Conservation (phyloP, 495 filamentous ascomycete species). For the Thermochaetoides thermophila region DNA sequence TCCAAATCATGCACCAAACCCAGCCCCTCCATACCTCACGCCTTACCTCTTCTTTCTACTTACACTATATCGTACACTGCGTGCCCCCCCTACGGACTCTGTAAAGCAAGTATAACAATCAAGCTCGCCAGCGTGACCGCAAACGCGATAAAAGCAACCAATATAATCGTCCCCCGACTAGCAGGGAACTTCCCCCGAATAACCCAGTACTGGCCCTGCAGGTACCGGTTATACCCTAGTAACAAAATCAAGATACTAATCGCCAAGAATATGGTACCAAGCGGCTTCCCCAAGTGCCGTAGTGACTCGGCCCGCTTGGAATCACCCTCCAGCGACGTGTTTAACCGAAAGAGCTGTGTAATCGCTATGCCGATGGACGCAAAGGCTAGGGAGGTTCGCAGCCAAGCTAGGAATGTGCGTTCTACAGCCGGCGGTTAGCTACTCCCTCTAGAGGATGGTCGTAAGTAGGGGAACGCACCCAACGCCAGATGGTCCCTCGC, state of each 20-base stretch:
- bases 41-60: too few species aligned
- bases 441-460: background rate
- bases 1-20: too few species aligned
- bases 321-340: slow-evolving; percentile 42
- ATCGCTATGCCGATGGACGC: slow-evolving; percentile 93
- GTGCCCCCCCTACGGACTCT: too few species aligned
- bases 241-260: slow-evolving; percentile 77
- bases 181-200: slow-evolving; percentile 89
- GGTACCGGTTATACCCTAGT: slow-evolving; percentile 55
- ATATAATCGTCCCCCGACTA: slow-evolving; percentile 68
- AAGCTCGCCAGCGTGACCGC: slow-evolving; percentile 57
- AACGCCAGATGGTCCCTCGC: slow-evolving; percentile 89
- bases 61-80: too few species aligned
- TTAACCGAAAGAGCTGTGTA: slow-evolving; percentile 90
- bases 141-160: slow-evolving; percentile 56
- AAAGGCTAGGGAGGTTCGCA: slow-evolving; percentile 88
- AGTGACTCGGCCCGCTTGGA: slow-evolving; percentile 30
- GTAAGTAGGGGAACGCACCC: slow-evolving; percentile 35
- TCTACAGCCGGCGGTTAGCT: slow-evolving; percentile 35
- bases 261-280: slow-evolving; percentile 83
- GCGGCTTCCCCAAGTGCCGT: slow-evolving; percentile 72
- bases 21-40: too few species aligned
- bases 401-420: slow-evolving; percentile 93
- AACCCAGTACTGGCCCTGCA: slow-evolving; percentile 66
- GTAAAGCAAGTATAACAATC: slow-evolving; percentile 54